phyloP scores from a whole-genome alignment of 768 basidiomycete species.

The Infundibulicybe gibba region DNA sequence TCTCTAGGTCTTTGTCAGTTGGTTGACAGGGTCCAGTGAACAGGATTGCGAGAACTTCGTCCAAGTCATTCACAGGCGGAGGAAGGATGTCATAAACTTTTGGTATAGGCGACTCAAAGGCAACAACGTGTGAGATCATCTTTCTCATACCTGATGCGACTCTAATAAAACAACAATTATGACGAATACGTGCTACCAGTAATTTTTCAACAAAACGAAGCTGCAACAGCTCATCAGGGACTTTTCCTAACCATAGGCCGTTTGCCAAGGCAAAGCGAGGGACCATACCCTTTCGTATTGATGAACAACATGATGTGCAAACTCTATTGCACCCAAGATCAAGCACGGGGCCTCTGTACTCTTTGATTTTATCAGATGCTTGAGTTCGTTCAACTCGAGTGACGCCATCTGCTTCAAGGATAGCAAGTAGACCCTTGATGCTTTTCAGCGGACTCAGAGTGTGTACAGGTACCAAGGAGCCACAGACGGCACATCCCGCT shows the following conservation, averaged over 20 bases:
- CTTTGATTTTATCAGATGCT: not conserved
- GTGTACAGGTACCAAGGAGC: not conserved
- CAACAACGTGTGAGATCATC: conserved; percentile 18
- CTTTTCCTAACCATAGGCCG: too few species aligned
- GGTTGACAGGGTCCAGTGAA: too few species aligned
- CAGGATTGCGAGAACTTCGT: too few species aligned
- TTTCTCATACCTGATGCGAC: conserved; percentile 17
- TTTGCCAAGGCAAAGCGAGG: too few species aligned
- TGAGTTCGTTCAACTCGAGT: conserved; percentile 3
- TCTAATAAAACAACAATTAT: conserved; percentile 17
- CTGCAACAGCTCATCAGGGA: conserved; percentile 2
- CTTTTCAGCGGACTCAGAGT: not conserved
- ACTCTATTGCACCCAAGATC: too few species aligned
- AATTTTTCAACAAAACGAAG: conserved; percentile 18
- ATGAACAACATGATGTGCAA: too few species aligned
- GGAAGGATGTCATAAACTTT: conserved; percentile 21
- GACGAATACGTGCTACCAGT: conserved; percentile 17
- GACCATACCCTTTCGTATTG: too few species aligned
- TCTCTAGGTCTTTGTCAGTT: too few species aligned
- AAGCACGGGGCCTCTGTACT: too few species aligned
- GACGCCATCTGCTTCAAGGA: conserved; percentile 1
- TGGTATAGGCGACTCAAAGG: conserved; percentile 17
- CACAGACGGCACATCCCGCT: conserved; percentile 27
- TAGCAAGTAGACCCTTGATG: not conserved
- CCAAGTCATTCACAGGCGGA: conserved; percentile 4